These are phyloP conservation scores for Vanilla planifolia DNA, from an alignment of 106 monocot genomes.

Conservation along the genomic window DNA sequence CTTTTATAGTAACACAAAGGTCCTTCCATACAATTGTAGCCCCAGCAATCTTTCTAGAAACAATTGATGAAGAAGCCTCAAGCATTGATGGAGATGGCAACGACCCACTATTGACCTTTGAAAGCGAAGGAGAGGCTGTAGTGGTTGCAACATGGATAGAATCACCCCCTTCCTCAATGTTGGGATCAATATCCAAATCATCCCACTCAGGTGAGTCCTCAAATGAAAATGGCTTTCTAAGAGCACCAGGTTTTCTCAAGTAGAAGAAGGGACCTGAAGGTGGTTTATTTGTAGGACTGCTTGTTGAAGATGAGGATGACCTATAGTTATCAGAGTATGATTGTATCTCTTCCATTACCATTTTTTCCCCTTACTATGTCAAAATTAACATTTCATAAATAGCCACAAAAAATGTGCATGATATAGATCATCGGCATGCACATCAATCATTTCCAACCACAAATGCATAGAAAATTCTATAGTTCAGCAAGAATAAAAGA, in stretches of 20 bases:
- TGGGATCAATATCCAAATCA: constrained; percentile 58
- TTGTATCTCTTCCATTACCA: constrained; percentile 61
- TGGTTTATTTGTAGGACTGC: constrained; percentile 65
- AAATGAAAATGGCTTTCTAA: constrained; percentile 75
- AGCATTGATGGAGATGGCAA: constrained; percentile 53
- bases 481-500: not conserved
- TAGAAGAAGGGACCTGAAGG: constrained; percentile 59
- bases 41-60: constrained; percentile 68
- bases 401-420: not conserved
- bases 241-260: constrained; percentile 58
- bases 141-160: constrained; percentile 55
- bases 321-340: constrained; percentile 66
- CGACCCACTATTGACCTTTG: constrained; percentile 66
- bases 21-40: constrained; percentile 96
- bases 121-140: constrained; percentile 61
- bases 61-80: constrained; percentile 31
- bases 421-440: not conserved
- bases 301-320: constrained; percentile 93
- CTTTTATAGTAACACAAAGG: constrained; percentile 62
- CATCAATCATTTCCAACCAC: not conserved
- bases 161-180: constrained; percentile 63
- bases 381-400: not conserved
- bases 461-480: not conserved
- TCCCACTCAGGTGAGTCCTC: constrained; percentile 99
- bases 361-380: not conserved